Evolutionary conservation across 1,284 basidiomycete species (phyloP).

Genomic region (Pyrrhoderma lamaoense): DNA sequence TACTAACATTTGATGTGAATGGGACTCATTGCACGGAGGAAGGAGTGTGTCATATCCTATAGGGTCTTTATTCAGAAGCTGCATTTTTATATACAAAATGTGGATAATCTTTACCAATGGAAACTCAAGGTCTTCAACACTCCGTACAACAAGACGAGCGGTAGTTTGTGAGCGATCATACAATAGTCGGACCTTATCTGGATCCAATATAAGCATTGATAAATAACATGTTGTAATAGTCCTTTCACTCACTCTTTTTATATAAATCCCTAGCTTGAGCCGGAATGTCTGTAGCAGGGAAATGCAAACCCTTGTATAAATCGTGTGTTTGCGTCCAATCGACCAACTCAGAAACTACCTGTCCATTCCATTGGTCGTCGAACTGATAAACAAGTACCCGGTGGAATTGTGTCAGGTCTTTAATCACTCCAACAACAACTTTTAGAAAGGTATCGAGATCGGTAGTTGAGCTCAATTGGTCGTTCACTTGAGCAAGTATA

Average conservation of each 20-base stretch:
- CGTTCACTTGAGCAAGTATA: slow-evolving; percentile 79
- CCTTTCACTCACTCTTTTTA: slow-evolving; percentile 33
- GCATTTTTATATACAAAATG: not conserved
- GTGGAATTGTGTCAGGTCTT: slow-evolving; percentile 80
- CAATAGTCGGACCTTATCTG: slow-evolving; percentile 76
- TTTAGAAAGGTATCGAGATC: slow-evolving; percentile 73
- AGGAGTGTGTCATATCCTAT: slow-evolving; percentile 83
- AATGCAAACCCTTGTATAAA: slow-evolving; percentile 70
- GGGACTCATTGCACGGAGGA: slow-evolving; percentile 84
- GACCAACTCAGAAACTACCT: slow-evolving; percentile 79
- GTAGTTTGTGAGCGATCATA: slow-evolving; percentile 77
- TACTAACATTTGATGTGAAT: slow-evolving; percentile 67
- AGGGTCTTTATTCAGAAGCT: not conserved
- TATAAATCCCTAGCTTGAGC: slow-evolving; percentile 46
- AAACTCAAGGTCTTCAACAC: slow-evolving; percentile 57
- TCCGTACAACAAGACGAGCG: slow-evolving; percentile 68
- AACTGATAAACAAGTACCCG: slow-evolving; percentile 88
- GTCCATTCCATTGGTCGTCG: slow-evolving; percentile 65
- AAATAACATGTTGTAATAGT: not conserved
- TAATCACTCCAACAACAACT: slow-evolving; percentile 73
- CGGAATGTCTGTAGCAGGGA: slow-evolving; percentile 54
- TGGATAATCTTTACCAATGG: slow-evolving; percentile 46
- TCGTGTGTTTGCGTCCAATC: slow-evolving; percentile 80
- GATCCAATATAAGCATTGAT: slow-evolving; percentile 2
- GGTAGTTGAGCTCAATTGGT: slow-evolving; percentile 67